Evolutionary conservation across 139 green algal genomes (phyloP), one percentile per base, ranked within the genome.

Genomic region (Volvox reticuliferus): DNA sequence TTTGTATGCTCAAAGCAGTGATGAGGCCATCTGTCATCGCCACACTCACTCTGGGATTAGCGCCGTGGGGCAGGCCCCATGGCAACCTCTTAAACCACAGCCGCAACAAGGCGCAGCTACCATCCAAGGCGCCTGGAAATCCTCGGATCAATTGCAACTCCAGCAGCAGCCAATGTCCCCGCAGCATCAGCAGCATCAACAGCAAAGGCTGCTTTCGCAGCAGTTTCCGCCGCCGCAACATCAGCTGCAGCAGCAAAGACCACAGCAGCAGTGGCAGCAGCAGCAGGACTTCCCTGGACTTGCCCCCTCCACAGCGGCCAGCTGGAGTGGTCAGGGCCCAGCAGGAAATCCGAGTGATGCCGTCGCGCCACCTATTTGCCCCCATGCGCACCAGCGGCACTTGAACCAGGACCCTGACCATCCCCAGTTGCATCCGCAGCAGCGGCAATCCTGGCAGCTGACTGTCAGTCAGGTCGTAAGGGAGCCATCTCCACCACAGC

Each of bases 361-460:
- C 44, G 44, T 55, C 44, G 44, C 44, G 44, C 44, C 44, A 55
- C 44, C 44, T 9, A 9, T 9, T 55, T 55, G 44, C 44, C 5
- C 44, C 44, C 44, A 55, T 55, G 44, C 5, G 9, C 44, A 55
- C 44, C 44, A 55, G 44, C 9, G 14, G 28, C 80, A 75, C 55
- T n/a, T 16, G 50, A 55, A 86, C 18, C 55, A 28, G 26, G 32
- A 63, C 12, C 61, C 50, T 21, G 61, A 86, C 30, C 62, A 61
- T 20, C 82, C 22, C 50, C 79, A 86, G n/a, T n/a, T 55, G 79
- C 79, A 44, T 35, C 78, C n/a, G 17, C 78, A 84, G 36, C 36
- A 65, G 78, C 78, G 2, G 78, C 78, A 35, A 35, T 32, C 71
- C 71, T 79, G 65, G 65, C 65, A 73, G 21, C 16, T 16, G 65